Percentiles rank a stretch among this genome's conserved stretches.
These are phyloP conservation scores for Aspergillus latus DNA, from an alignment of 2,329 filamentous ascomycete species.

Conservation along the genomic window DNA sequence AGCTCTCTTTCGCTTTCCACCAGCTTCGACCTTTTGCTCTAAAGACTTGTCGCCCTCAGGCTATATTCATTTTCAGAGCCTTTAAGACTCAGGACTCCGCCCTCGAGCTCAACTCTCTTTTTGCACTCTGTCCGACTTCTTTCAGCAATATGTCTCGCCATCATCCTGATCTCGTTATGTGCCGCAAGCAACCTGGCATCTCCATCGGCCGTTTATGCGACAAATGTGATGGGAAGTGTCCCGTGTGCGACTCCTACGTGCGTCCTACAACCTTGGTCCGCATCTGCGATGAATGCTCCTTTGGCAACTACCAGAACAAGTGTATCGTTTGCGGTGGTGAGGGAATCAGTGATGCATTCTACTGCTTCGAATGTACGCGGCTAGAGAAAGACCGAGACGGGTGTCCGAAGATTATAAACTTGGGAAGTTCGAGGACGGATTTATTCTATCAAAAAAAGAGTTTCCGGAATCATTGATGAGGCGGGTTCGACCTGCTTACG, in stretches of 20 bases:
- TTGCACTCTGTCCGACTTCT: neutral
- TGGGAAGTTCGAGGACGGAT: conserved; percentile 94
- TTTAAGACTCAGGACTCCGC: neutral
- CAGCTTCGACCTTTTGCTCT: conserved; percentile 11
- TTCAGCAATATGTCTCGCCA: conserved; percentile 74
- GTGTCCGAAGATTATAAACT: conserved; percentile 98
- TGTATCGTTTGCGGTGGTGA: conserved; percentile 98
- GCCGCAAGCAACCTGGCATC: conserved; percentile 96
- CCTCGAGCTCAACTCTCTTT: neutral
- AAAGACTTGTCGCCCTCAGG: neutral
- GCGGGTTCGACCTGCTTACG: conserved; percentile 8
- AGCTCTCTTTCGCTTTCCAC: conserved; percentile 13
- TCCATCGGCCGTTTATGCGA: conserved; percentile 98
- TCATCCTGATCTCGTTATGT: conserved; percentile 99
- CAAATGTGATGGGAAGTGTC: conserved; percentile 99
- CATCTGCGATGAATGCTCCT: conserved; percentile 99
- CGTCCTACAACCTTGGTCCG: conserved; percentile 94
- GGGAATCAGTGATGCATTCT: conserved; percentile 97
- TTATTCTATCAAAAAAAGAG: conserved; percentile 74
- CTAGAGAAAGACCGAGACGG: conserved; percentile 96
- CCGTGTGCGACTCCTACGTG: conserved; percentile 98
- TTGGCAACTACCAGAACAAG: conserved; percentile 99
- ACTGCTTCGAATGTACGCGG: conserved; percentile 97
- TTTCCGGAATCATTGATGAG: conserved; percentile 44
- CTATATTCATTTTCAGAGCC: neutral